Conservation (phyloP, 805 yeast species). For the Sugiyamaella mastotermitis region DNA sequence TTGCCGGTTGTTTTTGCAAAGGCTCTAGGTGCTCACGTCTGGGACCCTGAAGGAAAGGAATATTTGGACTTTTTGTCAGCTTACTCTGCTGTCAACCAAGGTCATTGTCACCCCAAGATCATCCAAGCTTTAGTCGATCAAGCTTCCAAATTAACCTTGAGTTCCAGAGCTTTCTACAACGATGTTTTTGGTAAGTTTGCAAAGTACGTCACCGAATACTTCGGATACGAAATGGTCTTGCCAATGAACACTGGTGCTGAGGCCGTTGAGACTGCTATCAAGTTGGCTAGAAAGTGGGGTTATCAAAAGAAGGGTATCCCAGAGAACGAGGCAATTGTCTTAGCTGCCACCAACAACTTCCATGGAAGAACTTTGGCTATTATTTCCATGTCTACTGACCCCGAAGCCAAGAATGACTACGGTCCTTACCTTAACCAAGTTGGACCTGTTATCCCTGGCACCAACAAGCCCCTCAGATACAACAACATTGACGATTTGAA, state of each 20-base stretch:
- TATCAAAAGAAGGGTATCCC: slow-evolving; percentile 81
- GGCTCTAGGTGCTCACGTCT: slow-evolving; percentile 87
- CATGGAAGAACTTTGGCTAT: slow-evolving; percentile 96
- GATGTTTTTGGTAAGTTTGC: slow-evolving; percentile 85
- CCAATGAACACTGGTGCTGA: slow-evolving; percentile 99
- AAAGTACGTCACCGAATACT: slow-evolving; percentile 80
- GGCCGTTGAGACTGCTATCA: slow-evolving; percentile 93
- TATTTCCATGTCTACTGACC: slow-evolving; percentile 93
- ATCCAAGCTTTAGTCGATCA: slow-evolving; percentile 80
- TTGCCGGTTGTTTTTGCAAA: slow-evolving; percentile 87
- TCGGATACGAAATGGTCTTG: slow-evolving; percentile 84
- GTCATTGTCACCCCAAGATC: slow-evolving; percentile 95
- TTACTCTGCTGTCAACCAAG: slow-evolving; percentile 96
- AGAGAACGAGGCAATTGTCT: slow-evolving; percentile 74
- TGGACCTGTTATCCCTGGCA: slow-evolving; percentile 80
- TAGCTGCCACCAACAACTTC: slow-evolving; percentile 86
- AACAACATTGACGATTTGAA: slow-evolving; percentile 85
- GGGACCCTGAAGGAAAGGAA: slow-evolving; percentile 97
- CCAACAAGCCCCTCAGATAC: slow-evolving; percentile 58
- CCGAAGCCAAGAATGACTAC: slow-evolving; percentile 80
- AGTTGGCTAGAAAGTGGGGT: slow-evolving; percentile 97
- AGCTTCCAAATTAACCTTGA: slow-evolving; percentile 75
- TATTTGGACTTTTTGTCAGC: slow-evolving; percentile 91
- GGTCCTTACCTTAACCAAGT: slow-evolving; percentile 86
- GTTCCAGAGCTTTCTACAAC: slow-evolving; percentile 88